Percentiles rank a stretch among this genome's conserved stretches.
Conservation (phyloP, 2,329 filamentous ascomycete genomes). For the Xylariales sp. region DNA sequence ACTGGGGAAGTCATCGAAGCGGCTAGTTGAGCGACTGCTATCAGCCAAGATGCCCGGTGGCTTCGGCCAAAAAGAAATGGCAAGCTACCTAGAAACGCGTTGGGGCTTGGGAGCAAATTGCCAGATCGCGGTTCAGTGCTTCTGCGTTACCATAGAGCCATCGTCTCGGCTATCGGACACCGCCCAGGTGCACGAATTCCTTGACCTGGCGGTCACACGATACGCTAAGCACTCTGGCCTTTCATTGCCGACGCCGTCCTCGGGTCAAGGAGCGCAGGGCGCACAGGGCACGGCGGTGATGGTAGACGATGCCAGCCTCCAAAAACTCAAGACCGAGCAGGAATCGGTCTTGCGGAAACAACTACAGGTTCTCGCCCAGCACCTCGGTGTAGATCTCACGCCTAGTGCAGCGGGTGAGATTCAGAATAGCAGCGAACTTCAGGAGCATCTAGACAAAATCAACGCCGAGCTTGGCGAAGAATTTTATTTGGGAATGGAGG, state of each 20-base stretch:
- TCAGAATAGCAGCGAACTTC: conserved; percentile 83
- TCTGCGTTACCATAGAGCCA: conserved; percentile 94
- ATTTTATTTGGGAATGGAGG: conserved; percentile 93
- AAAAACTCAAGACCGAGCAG: conserved; percentile 97
- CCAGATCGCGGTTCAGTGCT: conserved; percentile 88
- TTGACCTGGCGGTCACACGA: conserved; percentile 88
- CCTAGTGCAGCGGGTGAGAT: conserved; percentile 95
- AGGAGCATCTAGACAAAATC: conserved; percentile 94
- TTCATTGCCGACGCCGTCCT: conserved; percentile 80
- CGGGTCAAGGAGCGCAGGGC: conserved; percentile 76
- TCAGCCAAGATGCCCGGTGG: conserved; percentile 99
- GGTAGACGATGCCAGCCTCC: conserved; percentile 98
- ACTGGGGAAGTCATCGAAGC: conserved; percentile 94
- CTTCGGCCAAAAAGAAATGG: conserved; percentile 95
- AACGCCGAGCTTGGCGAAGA: conserved; percentile 94
- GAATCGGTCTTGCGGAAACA: conserved; percentile 97
- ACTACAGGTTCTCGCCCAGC: conserved; percentile 91
- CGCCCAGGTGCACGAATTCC: conserved; percentile 88
- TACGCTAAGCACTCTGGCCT: conserved; percentile 88
- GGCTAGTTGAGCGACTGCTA: conserved; percentile 90
- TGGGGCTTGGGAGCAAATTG: conserved; percentile 89
- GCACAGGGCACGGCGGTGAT: conserved; percentile 85
- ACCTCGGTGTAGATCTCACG: conserved; percentile 90
- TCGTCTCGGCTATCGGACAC: conserved; percentile 88
- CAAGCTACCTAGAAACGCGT: conserved; percentile 92